These are phyloP conservation scores for Fusarium pseudograminearum DNA, from an alignment of 2,329 filamentous ascomycete species.

Conservation along the genomic window DNA sequence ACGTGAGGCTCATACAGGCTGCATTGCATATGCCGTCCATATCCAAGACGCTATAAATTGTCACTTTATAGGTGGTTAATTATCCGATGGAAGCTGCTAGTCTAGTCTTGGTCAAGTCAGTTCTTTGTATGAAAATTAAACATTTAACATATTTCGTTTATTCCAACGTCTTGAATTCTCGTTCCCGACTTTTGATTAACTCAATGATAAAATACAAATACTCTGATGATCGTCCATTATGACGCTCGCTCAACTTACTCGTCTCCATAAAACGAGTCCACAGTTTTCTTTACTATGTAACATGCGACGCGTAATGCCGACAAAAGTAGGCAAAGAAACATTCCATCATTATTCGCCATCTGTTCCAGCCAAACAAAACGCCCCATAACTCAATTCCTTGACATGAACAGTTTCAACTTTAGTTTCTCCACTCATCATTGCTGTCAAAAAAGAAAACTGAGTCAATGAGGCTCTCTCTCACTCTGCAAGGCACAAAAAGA, in stretches of 20 bases:
- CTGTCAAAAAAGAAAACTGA: neutral
- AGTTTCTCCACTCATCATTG: conserved; percentile 29
- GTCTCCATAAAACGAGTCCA: conserved; percentile 22
- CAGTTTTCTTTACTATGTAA: conserved; percentile 9
- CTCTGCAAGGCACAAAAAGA: conserved; percentile 1
- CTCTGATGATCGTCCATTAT: conserved; percentile 1
- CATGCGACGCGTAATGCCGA: conserved; percentile 29
- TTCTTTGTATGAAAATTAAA: neutral
- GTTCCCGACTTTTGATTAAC: neutral
- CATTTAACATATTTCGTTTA: neutral
- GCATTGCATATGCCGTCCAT: neutral
- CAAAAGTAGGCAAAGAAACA: conserved; percentile 7
- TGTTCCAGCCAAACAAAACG: conserved; percentile 17
- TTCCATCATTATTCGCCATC: neutral
- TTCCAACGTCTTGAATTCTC: neutral
- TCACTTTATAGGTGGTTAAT: conserved; percentile 3
- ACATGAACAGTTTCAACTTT: conserved; percentile 32
- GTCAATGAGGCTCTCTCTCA: neutral
- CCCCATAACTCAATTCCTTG: conserved; percentile 19
- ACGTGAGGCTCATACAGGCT: neutral
- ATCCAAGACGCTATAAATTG: neutral
- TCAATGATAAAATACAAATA: neutral
- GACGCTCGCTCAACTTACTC: conserved; percentile 4
- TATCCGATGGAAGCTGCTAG: neutral
- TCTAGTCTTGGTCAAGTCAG: neutral